phyloP scores from a whole-genome alignment of 2,329 filamentous ascomycete genomes.

The Bertia moriformis region DNA sequence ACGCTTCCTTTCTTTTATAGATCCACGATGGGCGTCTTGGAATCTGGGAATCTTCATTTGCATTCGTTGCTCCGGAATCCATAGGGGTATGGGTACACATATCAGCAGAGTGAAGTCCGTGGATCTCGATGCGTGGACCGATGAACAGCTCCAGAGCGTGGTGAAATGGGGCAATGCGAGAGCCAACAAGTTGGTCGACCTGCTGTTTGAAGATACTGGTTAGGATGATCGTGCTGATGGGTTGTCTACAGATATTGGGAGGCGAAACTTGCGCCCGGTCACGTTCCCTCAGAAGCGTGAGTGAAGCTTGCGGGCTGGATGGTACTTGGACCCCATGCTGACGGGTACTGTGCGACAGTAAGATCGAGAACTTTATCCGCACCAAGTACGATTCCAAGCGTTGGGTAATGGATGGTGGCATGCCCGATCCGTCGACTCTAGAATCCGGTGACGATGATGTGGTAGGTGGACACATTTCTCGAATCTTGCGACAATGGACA shows the following conservation, averaged over 20 bases:
- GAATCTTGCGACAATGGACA: background rate
- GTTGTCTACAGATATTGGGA: conserved; percentile 46
- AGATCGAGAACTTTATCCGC: conserved; percentile 98
- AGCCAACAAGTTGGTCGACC: conserved; percentile 72
- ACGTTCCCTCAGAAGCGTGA: conserved; percentile 72
- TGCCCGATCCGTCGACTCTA: conserved; percentile 80
- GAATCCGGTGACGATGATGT: conserved; percentile 80
- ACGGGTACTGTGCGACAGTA: no score
- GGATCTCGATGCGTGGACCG: conserved; percentile 94
- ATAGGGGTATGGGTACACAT: conserved; percentile 96
- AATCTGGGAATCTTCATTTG: conserved; percentile 95
- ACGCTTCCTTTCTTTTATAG: conserved; percentile 26
- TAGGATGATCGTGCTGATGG: no score
- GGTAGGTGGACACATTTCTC: conserved; percentile 18
- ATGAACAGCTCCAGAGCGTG: conserved; percentile 90
- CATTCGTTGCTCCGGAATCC: conserved; percentile 95
- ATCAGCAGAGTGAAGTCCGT: conserved; percentile 97
- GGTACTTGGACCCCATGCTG: no score
- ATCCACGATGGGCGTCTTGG: conserved; percentile 98
- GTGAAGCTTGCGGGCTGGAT: no score
- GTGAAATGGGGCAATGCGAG: conserved; percentile 89
- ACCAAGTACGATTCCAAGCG: conserved; percentile 98
- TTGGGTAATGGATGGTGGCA: conserved; percentile 97
- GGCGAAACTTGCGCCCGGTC: conserved; percentile 75
- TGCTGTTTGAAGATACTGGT: no score